Percentiles rank a stretch among this genome's conserved stretches.
These are phyloP conservation scores for Drosera spatulata DNA, from an alignment of 179 eudicot genomes.

Conservation along the genomic window DNA sequence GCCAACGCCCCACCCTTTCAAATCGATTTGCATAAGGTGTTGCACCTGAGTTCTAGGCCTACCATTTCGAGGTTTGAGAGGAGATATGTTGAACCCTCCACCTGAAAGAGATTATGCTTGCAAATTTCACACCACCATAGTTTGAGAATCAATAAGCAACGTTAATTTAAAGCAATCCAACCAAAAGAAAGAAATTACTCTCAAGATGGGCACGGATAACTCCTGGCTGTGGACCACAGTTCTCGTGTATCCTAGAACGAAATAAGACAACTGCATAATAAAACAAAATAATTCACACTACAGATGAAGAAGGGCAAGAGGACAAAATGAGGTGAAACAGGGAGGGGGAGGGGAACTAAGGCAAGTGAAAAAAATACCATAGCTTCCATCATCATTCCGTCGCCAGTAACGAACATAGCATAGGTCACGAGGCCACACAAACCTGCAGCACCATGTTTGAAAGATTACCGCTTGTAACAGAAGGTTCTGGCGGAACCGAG, in stretches of 20 bases:
- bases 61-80: slow-evolving; percentile 79
- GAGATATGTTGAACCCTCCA: slow-evolving; percentile 95
- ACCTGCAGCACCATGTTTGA: slow-evolving; percentile 30
- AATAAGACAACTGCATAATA: slow-evolving; percentile 82
- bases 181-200: slow-evolving; percentile 42
- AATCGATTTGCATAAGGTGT: slow-evolving; percentile 98
- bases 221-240: slow-evolving; percentile 97
- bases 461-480: no score
- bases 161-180: neutral
- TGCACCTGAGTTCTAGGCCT: slow-evolving; percentile 96
- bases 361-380: slow-evolving; percentile 39
- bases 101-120: slow-evolving; percentile 29
- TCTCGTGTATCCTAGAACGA: slow-evolving; percentile 91
- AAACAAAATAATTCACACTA: slow-evolving; percentile 6
- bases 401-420: slow-evolving; percentile 99
- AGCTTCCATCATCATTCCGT: slow-evolving; percentile 99
- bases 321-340: slow-evolving; percentile 5
- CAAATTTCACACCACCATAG: neutral
- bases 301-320: slow-evolving; percentile 2
- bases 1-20: slow-evolving; percentile 98
- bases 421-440: slow-evolving; percentile 99
- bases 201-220: slow-evolving; percentile 97
- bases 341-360: slow-evolving; percentile 3
- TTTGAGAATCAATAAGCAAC: neutral
- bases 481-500: no score